These are phyloP conservation scores for Podila epicladia DNA, from an alignment of 192 early-diverging fungal genomes.

Conservation along the genomic window DNA sequence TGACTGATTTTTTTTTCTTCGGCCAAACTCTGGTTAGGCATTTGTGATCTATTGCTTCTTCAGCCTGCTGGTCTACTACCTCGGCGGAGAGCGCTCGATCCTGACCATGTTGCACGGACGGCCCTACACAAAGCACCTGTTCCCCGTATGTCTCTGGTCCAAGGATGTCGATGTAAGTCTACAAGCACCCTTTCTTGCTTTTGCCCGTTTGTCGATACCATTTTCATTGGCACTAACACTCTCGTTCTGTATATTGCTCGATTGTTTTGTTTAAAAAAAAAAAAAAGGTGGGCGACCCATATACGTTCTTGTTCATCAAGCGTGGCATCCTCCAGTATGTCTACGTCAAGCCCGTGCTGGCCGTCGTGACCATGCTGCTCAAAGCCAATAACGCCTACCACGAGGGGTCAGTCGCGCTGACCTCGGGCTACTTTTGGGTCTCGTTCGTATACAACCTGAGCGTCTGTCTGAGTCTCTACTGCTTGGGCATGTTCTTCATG, in stretches of 20 bases:
- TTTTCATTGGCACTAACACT: too few species aligned
- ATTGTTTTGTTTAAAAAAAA: not conserved
- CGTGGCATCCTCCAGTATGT: conserved; percentile 96
- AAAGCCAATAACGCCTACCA: conserved; percentile 78
- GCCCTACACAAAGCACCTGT: conserved; percentile 82
- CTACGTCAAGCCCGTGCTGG: conserved; percentile 85
- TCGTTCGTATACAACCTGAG: conserved; percentile 88
- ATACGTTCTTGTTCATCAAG: conserved; percentile 87
- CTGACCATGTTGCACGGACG: conserved; percentile 82
- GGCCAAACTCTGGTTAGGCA: conserved; percentile 52
- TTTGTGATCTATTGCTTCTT: conserved; percentile 98
- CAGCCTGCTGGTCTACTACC: conserved; percentile 84
- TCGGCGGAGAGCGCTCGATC: conserved; percentile 89
- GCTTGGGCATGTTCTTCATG: conserved; percentile 89
- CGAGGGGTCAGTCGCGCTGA: conserved; percentile 80
- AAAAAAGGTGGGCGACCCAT: conserved; percentile 79
- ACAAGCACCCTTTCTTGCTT: not conserved
- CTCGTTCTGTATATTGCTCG: not conserved
- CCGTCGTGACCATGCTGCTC: conserved; percentile 81
- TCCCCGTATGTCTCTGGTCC: conserved; percentile 79
- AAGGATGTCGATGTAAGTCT: conserved; percentile 72
- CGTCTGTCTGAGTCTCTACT: conserved; percentile 88
- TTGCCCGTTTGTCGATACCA: not conserved
- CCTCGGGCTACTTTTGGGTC: conserved; percentile 82
- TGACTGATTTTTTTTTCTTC: not conserved